These are phyloP conservation scores for Sherardia arvensis DNA, from an alignment of 257 asterid species.

Conservation along the genomic window DNA sequence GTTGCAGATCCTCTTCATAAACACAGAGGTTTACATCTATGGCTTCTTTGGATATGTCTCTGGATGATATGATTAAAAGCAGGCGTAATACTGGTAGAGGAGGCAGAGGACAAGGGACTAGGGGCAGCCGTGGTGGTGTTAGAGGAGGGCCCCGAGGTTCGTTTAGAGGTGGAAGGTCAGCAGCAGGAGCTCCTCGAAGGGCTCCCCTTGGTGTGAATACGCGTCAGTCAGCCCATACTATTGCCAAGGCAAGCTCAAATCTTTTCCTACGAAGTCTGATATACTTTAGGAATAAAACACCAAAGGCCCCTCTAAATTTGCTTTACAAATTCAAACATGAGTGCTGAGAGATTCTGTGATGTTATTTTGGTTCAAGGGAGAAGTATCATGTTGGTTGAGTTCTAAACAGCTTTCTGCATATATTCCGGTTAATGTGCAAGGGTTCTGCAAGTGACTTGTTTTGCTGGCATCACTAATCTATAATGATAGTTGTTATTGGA, in stretches of 20 bases:
- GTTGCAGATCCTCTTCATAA: constrained; percentile 18
- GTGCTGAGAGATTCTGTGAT: constrained; percentile 33
- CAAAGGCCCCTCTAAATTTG: constrained; percentile 37
- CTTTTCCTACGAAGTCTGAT: constrained; percentile 47
- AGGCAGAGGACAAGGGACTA: constrained; percentile 51
- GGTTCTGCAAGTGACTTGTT: constrained; percentile 25
- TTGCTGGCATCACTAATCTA: constrained; percentile 20
- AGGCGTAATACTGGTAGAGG: constrained; percentile 45
- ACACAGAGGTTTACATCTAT: constrained; percentile 18
- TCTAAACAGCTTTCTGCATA: constrained; percentile 27
- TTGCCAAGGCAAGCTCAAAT: constrained; percentile 97
- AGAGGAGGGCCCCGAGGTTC: constrained; percentile 69
- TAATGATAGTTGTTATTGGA: constrained; percentile 10
- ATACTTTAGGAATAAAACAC: constrained; percentile 32
- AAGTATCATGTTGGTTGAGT: constrained; percentile 26
- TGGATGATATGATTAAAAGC: constrained; percentile 86
- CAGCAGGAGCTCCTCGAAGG: constrained; percentile 58
- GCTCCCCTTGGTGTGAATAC: constrained; percentile 67
- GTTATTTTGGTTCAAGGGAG: constrained; percentile 37
- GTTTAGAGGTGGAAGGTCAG: constrained; percentile 67
- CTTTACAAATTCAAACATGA: constrained; percentile 29
- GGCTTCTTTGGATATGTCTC: constrained; percentile 79
- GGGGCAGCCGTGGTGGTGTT: constrained; percentile 65
- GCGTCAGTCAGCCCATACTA: constrained; percentile 49
- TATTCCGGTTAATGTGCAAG: constrained; percentile 31